Conservation (phyloP, 495 filamentous ascomycete species). For the Hypoxylon rickii region DNA sequence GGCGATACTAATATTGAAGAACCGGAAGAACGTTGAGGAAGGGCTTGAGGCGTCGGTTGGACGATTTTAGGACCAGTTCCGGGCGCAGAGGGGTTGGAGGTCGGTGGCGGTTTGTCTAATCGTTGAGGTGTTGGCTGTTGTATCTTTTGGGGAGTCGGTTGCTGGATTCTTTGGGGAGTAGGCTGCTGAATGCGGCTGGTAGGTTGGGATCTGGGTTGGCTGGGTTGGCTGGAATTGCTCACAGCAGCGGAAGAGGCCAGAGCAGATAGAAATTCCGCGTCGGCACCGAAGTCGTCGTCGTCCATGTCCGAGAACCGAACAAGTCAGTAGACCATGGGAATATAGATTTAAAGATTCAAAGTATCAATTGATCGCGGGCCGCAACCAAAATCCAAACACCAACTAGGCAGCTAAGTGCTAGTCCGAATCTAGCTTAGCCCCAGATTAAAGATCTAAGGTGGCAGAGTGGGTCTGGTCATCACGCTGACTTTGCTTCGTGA, state of each 20-base stretch:
- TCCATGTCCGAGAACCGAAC: slow-evolving; percentile 51
- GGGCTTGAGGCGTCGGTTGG: slow-evolving; percentile 84
- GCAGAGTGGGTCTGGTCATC: neutral
- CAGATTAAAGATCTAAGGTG: neutral
- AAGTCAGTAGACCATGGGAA: no score
- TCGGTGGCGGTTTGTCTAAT: slow-evolving; percentile 46
- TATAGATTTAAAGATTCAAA: no score
- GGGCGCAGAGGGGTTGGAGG: slow-evolving; percentile 31
- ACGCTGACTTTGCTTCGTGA: neutral
- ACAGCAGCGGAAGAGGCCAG: slow-evolving; percentile 51
- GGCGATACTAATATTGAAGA: slow-evolving; percentile 83
- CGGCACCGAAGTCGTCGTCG: slow-evolving; percentile 65
- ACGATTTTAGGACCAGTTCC: slow-evolving; percentile 58
- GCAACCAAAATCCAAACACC: no score
- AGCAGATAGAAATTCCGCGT: slow-evolving; percentile 61
- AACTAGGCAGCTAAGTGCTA: no score
- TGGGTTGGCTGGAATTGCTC: slow-evolving; percentile 19
- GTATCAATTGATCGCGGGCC: no score
- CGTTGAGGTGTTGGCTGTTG: slow-evolving; percentile 51
- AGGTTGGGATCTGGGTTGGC: slow-evolving; percentile 25
- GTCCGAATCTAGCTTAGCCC: slow-evolving; percentile 9
- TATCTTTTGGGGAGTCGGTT: slow-evolving; percentile 49
- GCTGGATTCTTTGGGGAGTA: slow-evolving; percentile 37
- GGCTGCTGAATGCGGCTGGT: slow-evolving; percentile 42
- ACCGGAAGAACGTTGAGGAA: slow-evolving; percentile 67